phyloP scores from a whole-genome alignment of 1,284 basidiomycete genomes.

The Ganoderma meredithae region DNA sequence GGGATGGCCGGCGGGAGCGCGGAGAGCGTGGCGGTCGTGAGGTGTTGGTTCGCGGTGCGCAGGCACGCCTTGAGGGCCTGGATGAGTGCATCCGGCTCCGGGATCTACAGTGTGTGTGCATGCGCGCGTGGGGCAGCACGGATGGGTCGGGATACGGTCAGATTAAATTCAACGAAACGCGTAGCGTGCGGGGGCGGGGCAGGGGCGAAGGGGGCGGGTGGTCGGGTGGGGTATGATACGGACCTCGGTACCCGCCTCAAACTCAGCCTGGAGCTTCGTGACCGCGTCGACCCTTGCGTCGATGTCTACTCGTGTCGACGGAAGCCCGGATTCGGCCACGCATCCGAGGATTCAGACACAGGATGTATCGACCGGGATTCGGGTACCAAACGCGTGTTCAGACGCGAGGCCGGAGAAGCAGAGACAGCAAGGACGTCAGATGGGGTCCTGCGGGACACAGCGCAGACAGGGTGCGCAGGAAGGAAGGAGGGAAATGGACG shows the following conservation, averaged over 20 bases:
- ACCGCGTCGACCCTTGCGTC: constrained; percentile 83
- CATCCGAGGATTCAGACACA: constrained; percentile 4
- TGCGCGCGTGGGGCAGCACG: constrained; percentile 2
- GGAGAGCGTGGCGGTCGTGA: constrained; percentile 76
- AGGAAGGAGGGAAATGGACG: constrained; percentile 28
- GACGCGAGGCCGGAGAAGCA: constrained; percentile 13
- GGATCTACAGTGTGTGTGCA: constrained; percentile 53
- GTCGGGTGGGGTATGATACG: constrained; percentile 28
- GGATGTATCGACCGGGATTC: constrained; percentile 1
- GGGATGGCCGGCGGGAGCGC: constrained; percentile 70
- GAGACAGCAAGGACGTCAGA: constrained; percentile 17
- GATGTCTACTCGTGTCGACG: constrained; percentile 56
- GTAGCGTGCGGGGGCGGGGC: background rate
- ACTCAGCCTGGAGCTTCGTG: constrained; percentile 74
- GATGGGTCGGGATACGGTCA: background rate
- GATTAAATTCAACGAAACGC: background rate
- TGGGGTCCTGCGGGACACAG: background rate
- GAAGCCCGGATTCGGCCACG: background rate
- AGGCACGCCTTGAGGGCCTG: constrained; percentile 76
- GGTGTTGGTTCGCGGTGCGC: constrained; percentile 81
- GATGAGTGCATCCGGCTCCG: constrained; percentile 74
- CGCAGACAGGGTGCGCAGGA: constrained; percentile 2
- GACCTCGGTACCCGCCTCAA: constrained; percentile 75
- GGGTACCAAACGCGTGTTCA: constrained; percentile 17
- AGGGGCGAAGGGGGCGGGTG: background rate